These are phyloP conservation scores for Scopulariopsis brevicaulis DNA, from an alignment of 2,329 filamentous ascomycete species.

Conservation along the genomic window DNA sequence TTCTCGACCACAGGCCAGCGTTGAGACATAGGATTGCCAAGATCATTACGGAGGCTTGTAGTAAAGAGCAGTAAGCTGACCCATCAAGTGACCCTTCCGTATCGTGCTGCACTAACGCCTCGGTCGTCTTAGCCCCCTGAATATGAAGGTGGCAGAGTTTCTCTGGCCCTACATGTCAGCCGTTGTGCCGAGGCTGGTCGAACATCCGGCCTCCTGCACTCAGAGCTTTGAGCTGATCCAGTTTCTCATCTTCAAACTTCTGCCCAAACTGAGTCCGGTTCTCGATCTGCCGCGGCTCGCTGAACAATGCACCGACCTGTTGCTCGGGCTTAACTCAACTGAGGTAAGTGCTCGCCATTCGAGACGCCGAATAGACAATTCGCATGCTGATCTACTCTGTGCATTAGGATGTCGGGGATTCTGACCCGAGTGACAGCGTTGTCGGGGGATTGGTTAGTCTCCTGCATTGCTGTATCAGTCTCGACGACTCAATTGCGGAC, in stretches of 20 bases:
- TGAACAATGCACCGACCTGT: constrained; percentile 16
- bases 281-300: constrained; percentile 12
- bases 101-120: background rate
- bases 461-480: constrained; percentile 14
- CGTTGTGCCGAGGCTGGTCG: constrained; percentile 22
- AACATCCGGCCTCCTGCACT: constrained; percentile 22
- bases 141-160: constrained; percentile 10
- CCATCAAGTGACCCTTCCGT: background rate
- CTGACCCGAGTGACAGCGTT: constrained; percentile 14
- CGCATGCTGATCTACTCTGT: background rate
- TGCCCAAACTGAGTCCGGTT: background rate
- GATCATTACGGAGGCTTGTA: constrained; percentile 1
- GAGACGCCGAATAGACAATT: background rate
- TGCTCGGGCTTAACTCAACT: constrained; percentile 26
- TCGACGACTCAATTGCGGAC: constrained; percentile 6
- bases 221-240: constrained; percentile 32
- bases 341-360: constrained; percentile 19
- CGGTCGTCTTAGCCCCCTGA: background rate
- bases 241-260: constrained; percentile 14
- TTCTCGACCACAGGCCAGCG: background rate
- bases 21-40: background rate
- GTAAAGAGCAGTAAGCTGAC: background rate
- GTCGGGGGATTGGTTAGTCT: constrained; percentile 23
- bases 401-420: constrained; percentile 7
- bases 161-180: constrained; percentile 33